Conservation (phyloP, 2,329 filamentous ascomycete species). For the Monosporascus sp. region DNA sequence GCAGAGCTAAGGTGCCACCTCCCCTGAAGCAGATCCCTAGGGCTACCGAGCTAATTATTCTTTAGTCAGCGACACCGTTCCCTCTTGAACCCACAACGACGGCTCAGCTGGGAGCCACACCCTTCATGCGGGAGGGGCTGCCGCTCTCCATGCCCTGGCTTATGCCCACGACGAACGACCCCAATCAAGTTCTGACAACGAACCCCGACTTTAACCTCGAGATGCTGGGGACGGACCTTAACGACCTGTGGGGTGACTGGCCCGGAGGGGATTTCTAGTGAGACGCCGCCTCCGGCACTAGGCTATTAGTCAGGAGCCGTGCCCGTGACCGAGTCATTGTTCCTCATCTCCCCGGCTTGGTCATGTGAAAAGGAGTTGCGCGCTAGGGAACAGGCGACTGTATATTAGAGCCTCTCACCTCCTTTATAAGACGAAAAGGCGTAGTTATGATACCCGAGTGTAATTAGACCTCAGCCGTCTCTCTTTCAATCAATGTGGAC, state of each 20-base stretch:
- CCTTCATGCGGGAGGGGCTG: constrained; percentile 19
- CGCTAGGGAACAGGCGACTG: too few relatives aligned
- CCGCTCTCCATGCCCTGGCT: constrained; percentile 29
- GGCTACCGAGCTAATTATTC: constrained; percentile 19
- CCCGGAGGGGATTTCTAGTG: constrained; percentile 15
- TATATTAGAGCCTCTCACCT: too few relatives aligned
- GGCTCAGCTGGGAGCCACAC: constrained; percentile 16
- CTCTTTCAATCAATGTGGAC: too few relatives aligned
- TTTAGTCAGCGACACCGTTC: constrained; percentile 39
- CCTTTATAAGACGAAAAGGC: too few relatives aligned
- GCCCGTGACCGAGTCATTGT: too few relatives aligned
- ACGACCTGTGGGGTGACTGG: constrained; percentile 50
- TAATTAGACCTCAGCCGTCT: too few relatives aligned
- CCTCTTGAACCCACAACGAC: constrained; percentile 22
- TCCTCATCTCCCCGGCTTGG: too few relatives aligned
- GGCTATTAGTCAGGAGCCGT: too few relatives aligned
- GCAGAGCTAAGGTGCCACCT: constrained; percentile 27
- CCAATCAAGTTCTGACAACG: constrained; percentile 31
- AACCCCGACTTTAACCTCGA: constrained; percentile 52
- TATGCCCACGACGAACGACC: constrained; percentile 19
- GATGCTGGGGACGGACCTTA: constrained; percentile 47
- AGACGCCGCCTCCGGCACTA: constrained; percentile 1
- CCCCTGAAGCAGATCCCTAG: neutral
- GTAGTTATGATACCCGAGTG: too few relatives aligned
- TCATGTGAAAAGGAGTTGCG: too few relatives aligned